Percentiles rank a stretch among this genome's conserved stretches.
Conservation (phyloP, 2,329 filamentous ascomycete species). For the Capronia americana region DNA sequence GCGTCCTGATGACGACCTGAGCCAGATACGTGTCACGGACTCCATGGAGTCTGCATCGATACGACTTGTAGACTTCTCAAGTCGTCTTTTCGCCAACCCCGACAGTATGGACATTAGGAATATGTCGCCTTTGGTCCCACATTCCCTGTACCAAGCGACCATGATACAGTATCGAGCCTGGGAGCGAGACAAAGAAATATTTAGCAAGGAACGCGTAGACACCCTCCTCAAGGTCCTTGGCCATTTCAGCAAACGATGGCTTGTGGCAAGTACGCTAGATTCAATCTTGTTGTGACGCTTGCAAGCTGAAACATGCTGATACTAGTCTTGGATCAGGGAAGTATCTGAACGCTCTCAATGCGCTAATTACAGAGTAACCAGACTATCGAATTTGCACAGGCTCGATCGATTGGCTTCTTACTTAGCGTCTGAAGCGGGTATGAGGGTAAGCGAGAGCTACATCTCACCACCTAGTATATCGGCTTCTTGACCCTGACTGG, state of each 20-base stretch:
- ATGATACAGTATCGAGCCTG: conserved; percentile 11
- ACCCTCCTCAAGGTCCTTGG: background rate
- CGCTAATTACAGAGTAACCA: background rate
- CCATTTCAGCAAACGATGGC: conserved; percentile 18
- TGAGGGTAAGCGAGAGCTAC: background rate
- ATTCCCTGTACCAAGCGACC: conserved; percentile 7
- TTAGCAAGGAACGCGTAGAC: background rate
- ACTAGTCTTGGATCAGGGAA: background rate
- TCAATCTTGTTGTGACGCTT: background rate
- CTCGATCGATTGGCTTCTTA: background rate
- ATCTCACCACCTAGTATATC: background rate
- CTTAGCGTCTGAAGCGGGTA: background rate
- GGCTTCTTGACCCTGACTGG: no score
- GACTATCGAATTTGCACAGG: background rate
- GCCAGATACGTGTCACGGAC: background rate
- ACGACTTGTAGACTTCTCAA: conserved; percentile 15
- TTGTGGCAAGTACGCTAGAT: conserved; percentile 10
- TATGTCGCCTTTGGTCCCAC: conserved; percentile 11
- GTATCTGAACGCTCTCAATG: background rate
- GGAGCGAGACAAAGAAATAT: conserved; percentile 5
- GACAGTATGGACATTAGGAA: background rate
- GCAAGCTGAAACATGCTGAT: background rate
- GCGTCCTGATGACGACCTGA: background rate
- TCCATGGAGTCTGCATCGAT: conserved; percentile 8
- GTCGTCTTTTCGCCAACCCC: background rate